Conservation (phyloP, 2,329 filamentous ascomycete species). For the Monosporascus sp. region DNA sequence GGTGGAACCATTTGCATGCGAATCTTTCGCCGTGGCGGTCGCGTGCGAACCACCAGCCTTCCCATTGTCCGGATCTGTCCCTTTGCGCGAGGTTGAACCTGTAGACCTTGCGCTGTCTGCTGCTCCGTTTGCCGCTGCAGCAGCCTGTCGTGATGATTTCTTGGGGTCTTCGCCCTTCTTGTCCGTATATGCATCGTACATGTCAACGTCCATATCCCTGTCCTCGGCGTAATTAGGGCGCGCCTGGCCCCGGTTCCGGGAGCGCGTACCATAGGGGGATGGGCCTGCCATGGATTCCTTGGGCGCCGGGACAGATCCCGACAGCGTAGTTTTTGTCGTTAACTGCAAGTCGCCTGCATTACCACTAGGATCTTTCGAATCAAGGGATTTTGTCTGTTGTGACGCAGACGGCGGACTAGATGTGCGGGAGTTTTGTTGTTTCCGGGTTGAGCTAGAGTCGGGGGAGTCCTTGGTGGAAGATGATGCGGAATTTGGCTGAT, state of each 20-base stretch:
- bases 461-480: slow-evolving; percentile 25
- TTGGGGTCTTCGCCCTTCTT: slow-evolving; percentile 53
- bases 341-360: slow-evolving; percentile 35
- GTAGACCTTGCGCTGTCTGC: slow-evolving; percentile 25
- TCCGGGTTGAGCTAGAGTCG: slow-evolving; percentile 23
- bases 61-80: slow-evolving; percentile 24
- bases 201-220: slow-evolving; percentile 81
- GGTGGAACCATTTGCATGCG: slow-evolving; percentile 19
- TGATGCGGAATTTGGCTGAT: slow-evolving; percentile 31
- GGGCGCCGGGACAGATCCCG: slow-evolving; percentile 39
- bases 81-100: slow-evolving; percentile 35
- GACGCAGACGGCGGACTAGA: slow-evolving; percentile 22
- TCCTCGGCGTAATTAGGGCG: slow-evolving; percentile 95
- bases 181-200: slow-evolving; percentile 63
- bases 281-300: slow-evolving; percentile 51
- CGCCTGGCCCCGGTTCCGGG: slow-evolving; percentile 77
- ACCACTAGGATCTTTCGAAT: slow-evolving; percentile 23
- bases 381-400: slow-evolving; percentile 14
- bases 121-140: slow-evolving; percentile 28
- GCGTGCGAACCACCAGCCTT: slow-evolving; percentile 21
- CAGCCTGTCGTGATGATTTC: slow-evolving; percentile 48
- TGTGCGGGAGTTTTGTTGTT: slow-evolving; percentile 24
- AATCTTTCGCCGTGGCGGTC: slow-evolving; percentile 16
- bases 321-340: slow-evolving; percentile 44
- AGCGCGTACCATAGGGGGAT: slow-evolving; percentile 85